These are phyloP conservation scores for Colletotrichum higginsianum DNA, from an alignment of 2,329 filamentous ascomycete species.

Conservation along the genomic window DNA sequence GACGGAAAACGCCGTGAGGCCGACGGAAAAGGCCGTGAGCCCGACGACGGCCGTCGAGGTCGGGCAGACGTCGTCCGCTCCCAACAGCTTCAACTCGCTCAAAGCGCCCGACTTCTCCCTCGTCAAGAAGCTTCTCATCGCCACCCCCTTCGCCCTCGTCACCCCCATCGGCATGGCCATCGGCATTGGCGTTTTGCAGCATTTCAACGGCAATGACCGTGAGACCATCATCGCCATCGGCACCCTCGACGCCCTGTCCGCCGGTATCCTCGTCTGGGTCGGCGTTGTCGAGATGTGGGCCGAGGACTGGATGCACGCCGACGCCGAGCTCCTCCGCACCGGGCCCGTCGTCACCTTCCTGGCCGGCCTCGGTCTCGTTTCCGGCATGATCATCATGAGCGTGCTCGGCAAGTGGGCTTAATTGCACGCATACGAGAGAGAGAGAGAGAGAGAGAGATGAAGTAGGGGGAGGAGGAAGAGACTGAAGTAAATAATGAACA, in stretches of 20 bases:
- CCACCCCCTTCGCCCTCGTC: constrained; percentile 75
- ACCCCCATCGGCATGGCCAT: constrained; percentile 87
- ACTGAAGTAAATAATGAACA: constrained; percentile 14
- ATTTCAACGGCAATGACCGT: constrained; percentile 81
- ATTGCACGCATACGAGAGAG: constrained; percentile 15
- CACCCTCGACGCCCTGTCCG: constrained; percentile 80
- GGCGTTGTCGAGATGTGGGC: constrained; percentile 86
- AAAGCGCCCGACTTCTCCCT: constrained; percentile 51
- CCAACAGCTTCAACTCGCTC: constrained; percentile 26
- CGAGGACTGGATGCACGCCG: constrained; percentile 76
- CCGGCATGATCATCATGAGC: constrained; percentile 79
- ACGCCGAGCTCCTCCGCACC: constrained; percentile 67
- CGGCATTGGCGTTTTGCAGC: constrained; percentile 78
- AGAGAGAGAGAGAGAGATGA: background rate
- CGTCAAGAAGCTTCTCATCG: constrained; percentile 73
- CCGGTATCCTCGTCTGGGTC: constrained; percentile 85
- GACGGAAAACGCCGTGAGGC: constrained; percentile 19
- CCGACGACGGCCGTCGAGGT: constrained; percentile 21
- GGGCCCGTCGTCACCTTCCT: constrained; percentile 62
- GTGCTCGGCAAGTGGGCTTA: constrained; percentile 83
- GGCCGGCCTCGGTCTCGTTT: constrained; percentile 68
- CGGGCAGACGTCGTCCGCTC: constrained; percentile 47
- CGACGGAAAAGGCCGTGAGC: background rate
- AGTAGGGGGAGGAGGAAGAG: background rate
- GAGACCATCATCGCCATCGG: constrained; percentile 80